These are phyloP conservation scores for Nematodospora anomalae DNA, from an alignment of 1,139 yeast genomes.

Conservation along the genomic window DNA sequence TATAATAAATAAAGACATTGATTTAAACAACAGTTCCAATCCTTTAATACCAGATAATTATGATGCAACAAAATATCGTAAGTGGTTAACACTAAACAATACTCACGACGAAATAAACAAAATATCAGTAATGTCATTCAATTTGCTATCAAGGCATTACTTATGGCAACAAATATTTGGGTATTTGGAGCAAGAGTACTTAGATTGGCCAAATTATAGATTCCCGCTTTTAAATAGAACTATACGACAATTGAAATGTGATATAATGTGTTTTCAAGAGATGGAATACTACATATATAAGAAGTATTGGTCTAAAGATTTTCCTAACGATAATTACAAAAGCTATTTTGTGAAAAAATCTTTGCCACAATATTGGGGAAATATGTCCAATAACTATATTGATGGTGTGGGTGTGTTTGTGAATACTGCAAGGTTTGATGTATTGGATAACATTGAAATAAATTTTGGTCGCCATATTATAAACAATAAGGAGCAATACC, in stretches of 20 bases:
- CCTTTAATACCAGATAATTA: constrained; percentile 11
- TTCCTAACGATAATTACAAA: constrained; percentile 35
- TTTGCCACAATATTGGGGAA: constrained; percentile 51
- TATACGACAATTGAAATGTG: constrained; percentile 43
- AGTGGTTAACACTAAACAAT: constrained; percentile 20
- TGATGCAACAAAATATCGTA: constrained; percentile 26
- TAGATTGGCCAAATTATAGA: constrained; percentile 47
- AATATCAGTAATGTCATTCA: constrained; percentile 47
- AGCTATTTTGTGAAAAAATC: constrained; percentile 50
- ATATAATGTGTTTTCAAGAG: constrained; percentile 63
- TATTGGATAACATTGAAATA: constrained; percentile 41
- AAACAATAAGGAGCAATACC: constrained; percentile 27
- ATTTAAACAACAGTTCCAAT: constrained; percentile 14
- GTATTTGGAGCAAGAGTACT: constrained; percentile 44
- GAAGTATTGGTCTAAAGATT: constrained; percentile 38
- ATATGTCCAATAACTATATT: constrained; percentile 39
- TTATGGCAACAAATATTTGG: constrained; percentile 58
- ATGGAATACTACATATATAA: constrained; percentile 51
- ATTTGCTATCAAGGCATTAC: constrained; percentile 55
- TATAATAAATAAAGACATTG: background rate
- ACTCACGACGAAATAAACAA: constrained; percentile 7
- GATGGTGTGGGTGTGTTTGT: constrained; percentile 61
- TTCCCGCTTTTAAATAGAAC: constrained; percentile 43
- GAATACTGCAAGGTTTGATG: constrained; percentile 45
- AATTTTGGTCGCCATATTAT: constrained; percentile 41